A percentile compares a stretch with the other conserved stretches of the same genome.
phyloP scores from a whole-genome alignment of 352 stramenopile species.

The Pythium chondricola region DNA sequence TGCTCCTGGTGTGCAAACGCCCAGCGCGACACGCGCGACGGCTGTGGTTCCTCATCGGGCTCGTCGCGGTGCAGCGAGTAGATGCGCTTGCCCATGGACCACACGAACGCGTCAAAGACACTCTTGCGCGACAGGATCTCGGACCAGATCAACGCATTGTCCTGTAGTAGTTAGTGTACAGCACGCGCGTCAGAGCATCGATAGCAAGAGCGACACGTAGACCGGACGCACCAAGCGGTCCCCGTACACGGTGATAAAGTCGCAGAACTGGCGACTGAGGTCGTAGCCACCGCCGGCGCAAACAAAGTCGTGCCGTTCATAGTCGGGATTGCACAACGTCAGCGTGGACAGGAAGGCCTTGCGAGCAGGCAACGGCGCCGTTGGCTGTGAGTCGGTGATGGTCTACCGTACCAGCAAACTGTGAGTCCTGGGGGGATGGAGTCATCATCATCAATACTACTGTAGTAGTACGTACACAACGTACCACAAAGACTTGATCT shows the following conservation, averaged over 20 bases:
- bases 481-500: conserved; percentile 20
- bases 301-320: conserved; percentile 3
- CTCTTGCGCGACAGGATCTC: conserved; percentile 20
- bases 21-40: conserved; percentile 11
- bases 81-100: conserved; percentile 19
- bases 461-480: neutral
- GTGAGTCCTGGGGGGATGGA: no score
- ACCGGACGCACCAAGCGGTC: conserved; percentile 26
- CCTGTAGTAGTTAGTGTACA: no score
- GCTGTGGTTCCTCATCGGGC: neutral
- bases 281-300: conserved; percentile 5
- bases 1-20: neutral
- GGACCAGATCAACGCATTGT: conserved; percentile 34
- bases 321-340: conserved; percentile 10
- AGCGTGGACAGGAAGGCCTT: conserved; percentile 5
- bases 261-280: conserved; percentile 14
- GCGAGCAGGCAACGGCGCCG: neutral
- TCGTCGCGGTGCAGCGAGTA: conserved; percentile 7
- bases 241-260: conserved; percentile 38
- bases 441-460: no score
- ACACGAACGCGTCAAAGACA: conserved; percentile 15
- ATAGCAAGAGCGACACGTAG: no score
- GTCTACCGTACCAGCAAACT: no score
- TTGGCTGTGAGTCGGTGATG: conserved; percentile 1
- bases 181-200: no score